A percentile compares a stretch with the other conserved stretches of the same genome.
Conservation (phyloP, 139 green algal genomes). For the Haematococcus lacustris region DNA sequence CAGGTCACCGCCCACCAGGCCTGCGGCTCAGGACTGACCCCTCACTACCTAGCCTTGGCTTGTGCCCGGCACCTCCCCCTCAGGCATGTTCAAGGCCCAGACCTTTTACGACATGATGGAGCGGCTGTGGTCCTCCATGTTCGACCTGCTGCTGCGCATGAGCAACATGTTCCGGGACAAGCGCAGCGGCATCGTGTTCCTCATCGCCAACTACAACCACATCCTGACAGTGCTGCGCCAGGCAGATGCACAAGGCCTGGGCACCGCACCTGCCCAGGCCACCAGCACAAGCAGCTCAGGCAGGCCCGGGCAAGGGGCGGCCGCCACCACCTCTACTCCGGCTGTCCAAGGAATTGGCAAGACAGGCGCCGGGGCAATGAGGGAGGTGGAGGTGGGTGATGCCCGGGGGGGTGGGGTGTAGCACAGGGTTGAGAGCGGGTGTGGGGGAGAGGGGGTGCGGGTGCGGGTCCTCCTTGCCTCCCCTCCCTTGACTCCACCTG, state of each 20-base stretch:
- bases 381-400: slow-evolving; percentile 73
- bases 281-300: too few species aligned
- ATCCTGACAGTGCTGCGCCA: slow-evolving; percentile 61
- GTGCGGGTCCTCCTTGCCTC: too few species aligned
- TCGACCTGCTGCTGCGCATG: slow-evolving; percentile 54
- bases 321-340: background rate
- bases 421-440: too few species aligned
- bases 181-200: slow-evolving; percentile 76
- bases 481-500: too few species aligned
- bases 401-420: too few species aligned
- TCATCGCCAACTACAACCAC: slow-evolving; percentile 87
- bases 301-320: background rate
- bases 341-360: slow-evolving; percentile 53
- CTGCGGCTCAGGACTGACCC: too few species aligned
- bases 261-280: too few species aligned
- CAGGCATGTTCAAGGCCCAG: slow-evolving; percentile 49
- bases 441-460: too few species aligned
- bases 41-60: too few species aligned
- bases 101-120: slow-evolving; percentile 47
- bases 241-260: too few species aligned
- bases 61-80: too few species aligned
- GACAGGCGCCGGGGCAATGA: slow-evolving; percentile 53
- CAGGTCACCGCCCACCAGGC: background rate
- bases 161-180: slow-evolving; percentile 53
- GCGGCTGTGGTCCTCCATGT: slow-evolving; percentile 45